A percentile compares a stretch with the other conserved stretches of the same genome.
phyloP scores from a whole-genome alignment of 1,284 basidiomycete species.

The Boletus sp. region DNA sequence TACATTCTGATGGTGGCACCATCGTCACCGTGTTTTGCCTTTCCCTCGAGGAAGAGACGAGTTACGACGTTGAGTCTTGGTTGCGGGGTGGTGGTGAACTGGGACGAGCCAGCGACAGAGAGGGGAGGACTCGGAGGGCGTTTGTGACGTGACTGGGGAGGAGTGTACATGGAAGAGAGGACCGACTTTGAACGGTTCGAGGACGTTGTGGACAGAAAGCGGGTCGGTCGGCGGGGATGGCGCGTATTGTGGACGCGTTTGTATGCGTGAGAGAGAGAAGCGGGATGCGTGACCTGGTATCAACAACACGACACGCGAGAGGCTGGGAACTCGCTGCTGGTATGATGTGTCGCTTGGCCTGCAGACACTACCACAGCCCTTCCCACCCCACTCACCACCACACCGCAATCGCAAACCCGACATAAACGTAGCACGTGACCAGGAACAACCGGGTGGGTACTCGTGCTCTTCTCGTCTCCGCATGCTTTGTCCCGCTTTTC shows the following conservation, averaged over 20 bases:
- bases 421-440: too few species aligned
- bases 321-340: too few species aligned
- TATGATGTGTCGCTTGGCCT: too few species aligned
- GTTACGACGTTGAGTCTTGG: constrained; percentile 64
- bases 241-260: constrained; percentile 26
- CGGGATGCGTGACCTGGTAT: background rate
- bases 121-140: constrained; percentile 41
- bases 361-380: too few species aligned
- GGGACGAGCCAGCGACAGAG: constrained; percentile 37
- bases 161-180: constrained; percentile 8
- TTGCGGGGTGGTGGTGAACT: constrained; percentile 35
- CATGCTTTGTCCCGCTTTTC: constrained; percentile 14
- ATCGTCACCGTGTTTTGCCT: constrained; percentile 59
- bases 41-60: constrained; percentile 69
- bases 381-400: too few species aligned
- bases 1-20: constrained; percentile 68
- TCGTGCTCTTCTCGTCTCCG: background rate
- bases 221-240: too few species aligned
- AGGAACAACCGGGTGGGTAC: constrained; percentile 27
- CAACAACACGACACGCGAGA: too few species aligned
- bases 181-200: too few species aligned
- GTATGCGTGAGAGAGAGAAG: constrained; percentile 13
- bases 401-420: too few species aligned
- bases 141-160: constrained; percentile 32
- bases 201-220: too few species aligned